phyloP scores from a whole-genome alignment of 2,329 filamentous ascomycete species.

The Penicillium sp. region DNA sequence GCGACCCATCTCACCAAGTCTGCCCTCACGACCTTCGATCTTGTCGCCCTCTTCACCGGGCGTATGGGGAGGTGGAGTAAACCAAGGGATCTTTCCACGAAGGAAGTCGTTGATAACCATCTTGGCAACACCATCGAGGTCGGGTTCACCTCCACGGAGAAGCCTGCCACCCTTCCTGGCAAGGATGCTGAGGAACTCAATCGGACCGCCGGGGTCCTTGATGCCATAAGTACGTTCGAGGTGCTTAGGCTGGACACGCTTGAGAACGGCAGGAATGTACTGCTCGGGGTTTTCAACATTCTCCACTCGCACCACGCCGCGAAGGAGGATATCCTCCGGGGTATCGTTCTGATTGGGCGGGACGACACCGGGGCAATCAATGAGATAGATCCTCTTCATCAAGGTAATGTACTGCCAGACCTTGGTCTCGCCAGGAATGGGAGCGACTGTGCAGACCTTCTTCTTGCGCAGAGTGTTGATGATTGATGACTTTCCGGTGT shows the following conservation, averaged over 20 bases:
- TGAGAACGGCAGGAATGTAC: slow-evolving; percentile 84
- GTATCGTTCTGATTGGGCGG: slow-evolving; percentile 84
- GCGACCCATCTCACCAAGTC: slow-evolving; percentile 80
- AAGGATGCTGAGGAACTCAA: slow-evolving; percentile 83
- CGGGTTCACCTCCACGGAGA: slow-evolving; percentile 90
- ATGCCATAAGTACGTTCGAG: slow-evolving; percentile 93
- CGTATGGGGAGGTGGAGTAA: slow-evolving; percentile 73
- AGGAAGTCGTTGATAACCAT: slow-evolving; percentile 98
- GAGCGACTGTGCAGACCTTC: slow-evolving; percentile 90
- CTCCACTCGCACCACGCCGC: slow-evolving; percentile 91
- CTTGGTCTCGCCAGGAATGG: slow-evolving; percentile 95
- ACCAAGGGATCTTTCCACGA: slow-evolving; percentile 95
- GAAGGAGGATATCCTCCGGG: slow-evolving; percentile 83
- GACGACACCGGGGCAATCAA: slow-evolving; percentile 96
- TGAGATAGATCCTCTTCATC: slow-evolving; percentile 93
- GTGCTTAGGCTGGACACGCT: slow-evolving; percentile 81
- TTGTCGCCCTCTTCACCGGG: slow-evolving; percentile 56
- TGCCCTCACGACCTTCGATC: slow-evolving; percentile 74
- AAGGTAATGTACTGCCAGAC: slow-evolving; percentile 97
- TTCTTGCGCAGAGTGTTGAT: slow-evolving; percentile 96
- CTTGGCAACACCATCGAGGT: slow-evolving; percentile 92
- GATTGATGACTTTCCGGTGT: slow-evolving; percentile 93
- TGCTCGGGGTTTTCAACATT: slow-evolving; percentile 97
- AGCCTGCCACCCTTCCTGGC: slow-evolving; percentile 86
- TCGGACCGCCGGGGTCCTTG: slow-evolving; percentile 74